Evolutionary conservation across 495 filamentous ascomycete genomes (phyloP).

Genomic region (Niebla homalea): DNA sequence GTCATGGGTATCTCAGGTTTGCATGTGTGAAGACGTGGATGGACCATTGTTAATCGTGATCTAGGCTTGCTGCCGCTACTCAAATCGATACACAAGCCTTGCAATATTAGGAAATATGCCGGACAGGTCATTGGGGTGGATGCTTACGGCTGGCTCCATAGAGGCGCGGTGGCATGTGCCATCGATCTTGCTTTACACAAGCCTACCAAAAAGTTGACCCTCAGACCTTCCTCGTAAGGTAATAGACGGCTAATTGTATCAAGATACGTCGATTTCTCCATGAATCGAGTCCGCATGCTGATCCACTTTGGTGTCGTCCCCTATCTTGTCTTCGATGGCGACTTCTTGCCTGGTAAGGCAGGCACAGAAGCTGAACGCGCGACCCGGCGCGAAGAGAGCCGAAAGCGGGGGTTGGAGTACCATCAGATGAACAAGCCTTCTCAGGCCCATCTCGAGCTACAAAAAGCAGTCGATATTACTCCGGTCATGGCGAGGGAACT

Average conservation of each 20-base stretch:
- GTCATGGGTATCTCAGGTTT: slow-evolving; percentile 29
- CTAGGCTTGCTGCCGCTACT: slow-evolving; percentile 79
- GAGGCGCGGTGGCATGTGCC: slow-evolving; percentile 80
- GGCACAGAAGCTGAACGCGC: slow-evolving; percentile 66
- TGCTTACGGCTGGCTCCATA: slow-evolving; percentile 96
- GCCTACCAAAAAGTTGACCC: slow-evolving; percentile 67
- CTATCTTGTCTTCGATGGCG: slow-evolving; percentile 92
- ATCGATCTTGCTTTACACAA: slow-evolving; percentile 81
- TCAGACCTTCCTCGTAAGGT: neutral
- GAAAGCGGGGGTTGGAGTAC: slow-evolving; percentile 60
- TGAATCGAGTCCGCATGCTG: slow-evolving; percentile 85
- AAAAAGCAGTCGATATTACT: slow-evolving; percentile 93
- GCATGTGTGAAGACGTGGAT: neutral
- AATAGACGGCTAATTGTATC: slow-evolving; percentile 7
- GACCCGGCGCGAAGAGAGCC: slow-evolving; percentile 58
- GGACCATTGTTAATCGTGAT: neutral
- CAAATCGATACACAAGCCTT: slow-evolving; percentile 88
- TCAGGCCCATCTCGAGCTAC: slow-evolving; percentile 74
- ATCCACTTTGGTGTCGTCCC: slow-evolving; percentile 83
- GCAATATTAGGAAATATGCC: slow-evolving; percentile 70
- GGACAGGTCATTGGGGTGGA: slow-evolving; percentile 88
- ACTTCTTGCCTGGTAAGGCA: slow-evolving; percentile 90
- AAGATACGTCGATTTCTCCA: slow-evolving; percentile 83
- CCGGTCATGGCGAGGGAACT: slow-evolving; percentile 86
- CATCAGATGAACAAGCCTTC: slow-evolving; percentile 63